Base-by-base conservation (phyloP, 306 rosid genomes). In the Vigna hirtella region DNA sequence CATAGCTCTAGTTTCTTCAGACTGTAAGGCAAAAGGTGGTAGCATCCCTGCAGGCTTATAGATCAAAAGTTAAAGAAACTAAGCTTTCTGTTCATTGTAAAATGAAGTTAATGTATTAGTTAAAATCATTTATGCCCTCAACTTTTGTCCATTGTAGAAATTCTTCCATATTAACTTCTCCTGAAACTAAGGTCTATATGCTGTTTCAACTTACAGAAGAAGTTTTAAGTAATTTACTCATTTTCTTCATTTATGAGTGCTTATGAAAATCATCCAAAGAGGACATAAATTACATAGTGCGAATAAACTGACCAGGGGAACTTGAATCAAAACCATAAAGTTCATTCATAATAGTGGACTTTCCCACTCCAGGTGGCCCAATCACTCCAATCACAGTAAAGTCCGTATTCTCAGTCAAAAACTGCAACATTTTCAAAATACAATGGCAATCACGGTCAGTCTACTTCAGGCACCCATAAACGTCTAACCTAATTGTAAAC, bases 311-410 rank as follows among this genome's bases (percentile, higher is more conserved):
- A 93, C 97, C 96, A 16, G 97, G 91, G 18, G 97, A 90, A 71
- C 74, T 85, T 38, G 93, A 87, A 82, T 93, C 96, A 65, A 84
- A 93, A 34, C 97, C 98, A 80, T 93, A 93, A 66, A 91, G 84
- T 79, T 93, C 90, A 79, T 93, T 93, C 98, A 93, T 83, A 30
- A 93, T 90, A 47, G 90, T 91, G 1, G 98, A 91, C 62, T 93
- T 93, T 62, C 98, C 98, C 28, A 90, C 96, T 24, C 97, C 96
- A 16, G 96, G 88, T 7, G 96, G 91, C 13, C 98, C 97, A 74
- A 94, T 91, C 57, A 94, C 91, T 30, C 98, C 98, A 65, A 94
- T 85, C 64, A 90, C 98, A 65, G 89, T 87, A 63, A 94, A 94
- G 40, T 91, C 97, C 3, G 96, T 90, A 68, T 89, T 94, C 71